These are phyloP conservation scores for Lyophyllum semitale DNA, from an alignment of 768 basidiomycete species.

Conservation along the genomic window DNA sequence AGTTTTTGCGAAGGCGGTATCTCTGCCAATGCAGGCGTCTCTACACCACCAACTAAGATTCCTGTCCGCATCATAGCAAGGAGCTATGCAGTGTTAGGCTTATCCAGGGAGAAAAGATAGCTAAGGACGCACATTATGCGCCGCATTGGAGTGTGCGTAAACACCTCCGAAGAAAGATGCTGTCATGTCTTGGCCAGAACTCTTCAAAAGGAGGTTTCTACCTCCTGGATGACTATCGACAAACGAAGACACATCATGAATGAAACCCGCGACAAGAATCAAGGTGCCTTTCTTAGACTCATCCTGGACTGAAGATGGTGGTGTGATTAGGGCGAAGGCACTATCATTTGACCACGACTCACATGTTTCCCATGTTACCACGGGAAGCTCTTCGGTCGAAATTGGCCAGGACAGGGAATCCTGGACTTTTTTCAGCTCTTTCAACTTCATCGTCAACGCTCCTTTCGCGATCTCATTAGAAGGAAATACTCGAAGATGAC, in stretches of 20 bases:
- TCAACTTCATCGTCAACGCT: slow-evolving; percentile 80
- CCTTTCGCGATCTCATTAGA: slow-evolving; percentile 88
- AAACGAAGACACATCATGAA: slow-evolving; percentile 81
- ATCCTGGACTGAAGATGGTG: slow-evolving; percentile 51
- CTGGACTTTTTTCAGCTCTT: slow-evolving; percentile 64
- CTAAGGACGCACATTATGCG: slow-evolving; percentile 60
- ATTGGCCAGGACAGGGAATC: slow-evolving; percentile 66
- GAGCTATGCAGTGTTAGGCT: slow-evolving; percentile 35
- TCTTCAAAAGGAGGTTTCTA: slow-evolving; percentile 50
- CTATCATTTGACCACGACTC: slow-evolving; percentile 26
- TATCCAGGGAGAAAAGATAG: background rate
- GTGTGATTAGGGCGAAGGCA: background rate
- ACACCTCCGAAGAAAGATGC: slow-evolving; percentile 85
- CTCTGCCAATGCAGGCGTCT: slow-evolving; percentile 47
- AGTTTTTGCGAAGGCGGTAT: slow-evolving; percentile 50
- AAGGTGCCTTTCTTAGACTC: slow-evolving; percentile 67
- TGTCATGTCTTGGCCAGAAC: slow-evolving; percentile 82
- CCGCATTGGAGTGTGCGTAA: slow-evolving; percentile 82
- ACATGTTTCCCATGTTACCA: slow-evolving; percentile 85
- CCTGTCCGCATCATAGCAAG: slow-evolving; percentile 81
- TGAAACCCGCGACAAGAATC: slow-evolving; percentile 80
- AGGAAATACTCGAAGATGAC: slow-evolving; percentile 81
- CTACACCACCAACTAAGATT: slow-evolving; percentile 64
- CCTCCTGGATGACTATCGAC: slow-evolving; percentile 83
- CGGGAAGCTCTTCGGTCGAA: slow-evolving; percentile 59